Percentiles rank a stretch among this genome's conserved stretches.
Conservation (phyloP, 352 stramenopile species). For the Pythium oligandrum region DNA sequence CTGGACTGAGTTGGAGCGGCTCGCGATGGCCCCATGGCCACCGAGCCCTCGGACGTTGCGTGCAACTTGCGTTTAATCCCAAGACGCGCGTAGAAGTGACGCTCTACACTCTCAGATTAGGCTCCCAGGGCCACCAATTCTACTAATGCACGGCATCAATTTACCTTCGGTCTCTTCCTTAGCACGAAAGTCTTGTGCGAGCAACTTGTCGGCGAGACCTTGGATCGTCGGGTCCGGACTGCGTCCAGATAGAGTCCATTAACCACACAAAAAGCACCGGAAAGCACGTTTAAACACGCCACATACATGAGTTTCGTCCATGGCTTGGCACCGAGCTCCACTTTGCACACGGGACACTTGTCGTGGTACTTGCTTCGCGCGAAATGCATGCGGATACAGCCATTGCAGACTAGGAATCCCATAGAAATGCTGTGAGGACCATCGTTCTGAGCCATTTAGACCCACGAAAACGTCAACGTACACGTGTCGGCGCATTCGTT, state of each 20-base stretch:
- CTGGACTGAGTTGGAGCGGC: neutral
- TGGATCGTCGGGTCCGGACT: conserved; percentile 57
- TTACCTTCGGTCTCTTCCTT: conserved; percentile 41
- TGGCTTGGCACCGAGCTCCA: conserved; percentile 42
- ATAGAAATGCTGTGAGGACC: neutral
- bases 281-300: neutral
- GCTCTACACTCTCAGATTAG: conserved; percentile 13
- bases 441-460: neutral
- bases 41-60: neutral
- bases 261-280: too few species aligned
- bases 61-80: conserved; percentile 55
- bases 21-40: neutral
- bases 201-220: conserved; percentile 43
- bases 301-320: conserved; percentile 50
- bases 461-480: conserved; percentile 18
- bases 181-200: conserved; percentile 29
- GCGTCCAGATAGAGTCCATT: neutral
- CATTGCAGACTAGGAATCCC: conserved; percentile 42
- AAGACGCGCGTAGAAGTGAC: conserved; percentile 36
- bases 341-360: conserved; percentile 43
- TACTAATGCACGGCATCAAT: neutral
- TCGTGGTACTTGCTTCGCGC: conserved; percentile 20
- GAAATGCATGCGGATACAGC: conserved; percentile 52
- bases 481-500: conserved; percentile 80
- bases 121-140: neutral